Conservation (phyloP, 257 asterid genomes). For the Haberlea rhodopensis region DNA sequence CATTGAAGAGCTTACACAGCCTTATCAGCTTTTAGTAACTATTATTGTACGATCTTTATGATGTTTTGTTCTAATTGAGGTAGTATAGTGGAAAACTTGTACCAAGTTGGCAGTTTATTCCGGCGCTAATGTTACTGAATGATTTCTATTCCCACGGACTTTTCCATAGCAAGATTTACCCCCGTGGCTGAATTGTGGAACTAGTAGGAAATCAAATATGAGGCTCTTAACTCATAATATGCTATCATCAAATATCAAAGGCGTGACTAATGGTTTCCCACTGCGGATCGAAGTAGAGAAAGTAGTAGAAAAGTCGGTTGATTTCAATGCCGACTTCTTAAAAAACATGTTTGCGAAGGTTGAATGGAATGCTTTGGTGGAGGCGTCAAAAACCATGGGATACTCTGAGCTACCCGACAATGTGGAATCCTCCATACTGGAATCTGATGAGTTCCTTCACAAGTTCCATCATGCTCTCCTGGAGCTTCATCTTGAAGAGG, state of each 20-base stretch:
- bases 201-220: slow-evolving; percentile 36
- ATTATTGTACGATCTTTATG: background rate
- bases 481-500: slow-evolving; percentile 91
- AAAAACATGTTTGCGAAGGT: slow-evolving; percentile 70
- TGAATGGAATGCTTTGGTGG: slow-evolving; percentile 74
- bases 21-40: too few species aligned
- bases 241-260: slow-evolving; percentile 87
- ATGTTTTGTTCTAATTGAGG: background rate
- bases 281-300: slow-evolving; percentile 59
- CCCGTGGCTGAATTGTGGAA: background rate
- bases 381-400: slow-evolving; percentile 71
- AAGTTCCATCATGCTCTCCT: slow-evolving; percentile 89
- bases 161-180: background rate
- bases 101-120: background rate
- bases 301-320: slow-evolving; percentile 60
- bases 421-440: slow-evolving; percentile 67
- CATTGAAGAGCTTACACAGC: too few species aligned
- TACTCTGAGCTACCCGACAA: slow-evolving; percentile 64
- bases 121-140: background rate
- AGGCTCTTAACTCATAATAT: slow-evolving; percentile 87
- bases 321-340: slow-evolving; percentile 64
- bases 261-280: slow-evolving; percentile 74
- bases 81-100: background rate
- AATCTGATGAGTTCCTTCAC: slow-evolving; percentile 70
- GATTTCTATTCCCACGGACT: background rate